phyloP scores from a whole-genome alignment of 164 flowering plant genomes.

The Warburgia ugandensis region DNA sequence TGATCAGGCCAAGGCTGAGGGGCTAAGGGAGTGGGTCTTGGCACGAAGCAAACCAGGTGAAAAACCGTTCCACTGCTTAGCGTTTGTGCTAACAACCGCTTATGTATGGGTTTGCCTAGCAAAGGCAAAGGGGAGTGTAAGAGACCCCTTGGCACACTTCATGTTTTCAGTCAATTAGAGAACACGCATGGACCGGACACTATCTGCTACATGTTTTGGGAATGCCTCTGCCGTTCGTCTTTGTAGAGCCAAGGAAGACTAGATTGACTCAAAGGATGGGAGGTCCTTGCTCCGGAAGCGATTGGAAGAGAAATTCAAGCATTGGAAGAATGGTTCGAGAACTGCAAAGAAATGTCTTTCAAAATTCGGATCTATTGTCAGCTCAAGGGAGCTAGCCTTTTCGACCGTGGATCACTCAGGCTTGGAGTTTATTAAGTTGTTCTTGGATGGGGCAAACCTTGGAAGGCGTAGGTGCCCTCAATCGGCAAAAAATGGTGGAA shows the following conservation, averaged over 20 bases:
- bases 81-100: slow-evolving; percentile 21
- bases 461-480: slow-evolving; percentile 24
- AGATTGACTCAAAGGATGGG: slow-evolving; percentile 16
- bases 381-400: slow-evolving; percentile 5
- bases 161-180: slow-evolving; percentile 19
- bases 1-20: slow-evolving; percentile 4
- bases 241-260: background rate
- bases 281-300: slow-evolving; percentile 13
- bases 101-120: slow-evolving; percentile 22
- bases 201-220: slow-evolving; percentile 25
- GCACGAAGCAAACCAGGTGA: background rate
- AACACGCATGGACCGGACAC: slow-evolving; percentile 16
- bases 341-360: slow-evolving; percentile 5
- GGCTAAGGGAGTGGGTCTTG: background rate
- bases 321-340: slow-evolving; percentile 2
- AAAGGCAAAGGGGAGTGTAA: slow-evolving; percentile 3
- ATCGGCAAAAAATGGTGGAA: slow-evolving; percentile 18
- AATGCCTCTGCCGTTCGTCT: slow-evolving; percentile 11
- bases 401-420: slow-evolving; percentile 38
- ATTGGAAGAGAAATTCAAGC: slow-evolving; percentile 11
- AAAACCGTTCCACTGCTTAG: slow-evolving; percentile 11
- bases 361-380: background rate
- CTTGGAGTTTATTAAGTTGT: slow-evolving; percentile 30
- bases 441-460: slow-evolving; percentile 43
- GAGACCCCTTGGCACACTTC: background rate